Conservation (phyloP, 805 yeast genomes). For the Candida argentea region DNA sequence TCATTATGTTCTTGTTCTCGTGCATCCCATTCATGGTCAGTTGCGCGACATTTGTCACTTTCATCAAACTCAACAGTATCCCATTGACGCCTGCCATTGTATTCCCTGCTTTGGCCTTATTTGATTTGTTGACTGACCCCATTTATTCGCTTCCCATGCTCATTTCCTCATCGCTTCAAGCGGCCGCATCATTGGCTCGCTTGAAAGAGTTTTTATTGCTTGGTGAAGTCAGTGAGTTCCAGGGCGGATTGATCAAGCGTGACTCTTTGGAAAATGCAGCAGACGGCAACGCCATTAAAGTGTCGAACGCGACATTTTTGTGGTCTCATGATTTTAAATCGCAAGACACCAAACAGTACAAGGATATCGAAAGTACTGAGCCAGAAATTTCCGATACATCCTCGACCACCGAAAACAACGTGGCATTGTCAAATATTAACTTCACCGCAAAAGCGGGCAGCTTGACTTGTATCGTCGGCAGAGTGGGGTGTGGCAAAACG, state of each 20-base stretch:
- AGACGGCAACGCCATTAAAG: constrained; percentile 12
- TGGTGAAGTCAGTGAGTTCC: constrained; percentile 23
- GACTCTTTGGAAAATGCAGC: constrained; percentile 6
- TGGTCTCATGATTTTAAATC: constrained; percentile 14
- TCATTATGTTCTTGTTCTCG: constrained; percentile 25
- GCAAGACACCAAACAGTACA: constrained; percentile 2
- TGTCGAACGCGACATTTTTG: constrained; percentile 22
- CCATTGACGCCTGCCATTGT: constrained; percentile 26
- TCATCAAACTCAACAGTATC: constrained; percentile 12
- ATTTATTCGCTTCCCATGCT: constrained; percentile 22
- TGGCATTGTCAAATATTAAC: constrained; percentile 22
- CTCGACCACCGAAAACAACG: constrained; percentile 8
- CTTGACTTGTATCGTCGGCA: constrained; percentile 32
- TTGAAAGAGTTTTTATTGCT: constrained; percentile 20
- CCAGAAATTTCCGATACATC: constrained; percentile 6
- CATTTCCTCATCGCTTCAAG: constrained; percentile 18
- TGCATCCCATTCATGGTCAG: constrained; percentile 28
- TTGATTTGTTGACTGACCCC: constrained; percentile 26
- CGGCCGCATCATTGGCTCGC: constrained; percentile 23
- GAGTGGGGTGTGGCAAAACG: constrained; percentile 32
- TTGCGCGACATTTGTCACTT: constrained; percentile 21
- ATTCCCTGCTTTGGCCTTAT: constrained; percentile 31
- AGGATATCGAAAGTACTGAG: constrained; percentile 11
- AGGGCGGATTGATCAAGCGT: constrained; percentile 9
- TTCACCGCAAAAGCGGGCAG: constrained; percentile 24